These are phyloP conservation scores for Marasmius oreades DNA, from an alignment of 1,284 basidiomycete genomes.

Conservation along the genomic window DNA sequence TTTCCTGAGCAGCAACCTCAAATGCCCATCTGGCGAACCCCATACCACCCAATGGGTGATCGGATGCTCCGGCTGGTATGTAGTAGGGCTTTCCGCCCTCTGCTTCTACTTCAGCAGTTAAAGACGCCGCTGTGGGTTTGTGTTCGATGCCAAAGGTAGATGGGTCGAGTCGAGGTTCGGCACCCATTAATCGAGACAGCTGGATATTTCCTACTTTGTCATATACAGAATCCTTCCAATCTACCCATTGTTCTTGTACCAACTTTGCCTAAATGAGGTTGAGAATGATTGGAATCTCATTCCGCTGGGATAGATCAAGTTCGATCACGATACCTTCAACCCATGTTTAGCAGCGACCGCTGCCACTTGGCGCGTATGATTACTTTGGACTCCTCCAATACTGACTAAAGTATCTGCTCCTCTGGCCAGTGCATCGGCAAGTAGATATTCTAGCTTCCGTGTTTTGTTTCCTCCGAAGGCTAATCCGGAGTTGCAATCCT, in stretches of 20 bases:
- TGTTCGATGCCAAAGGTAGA: conserved; percentile 25
- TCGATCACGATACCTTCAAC: conserved; percentile 15
- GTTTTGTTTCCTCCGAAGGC: conserved; percentile 26
- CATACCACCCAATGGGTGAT: conserved; percentile 24
- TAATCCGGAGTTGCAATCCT: conserved; percentile 24
- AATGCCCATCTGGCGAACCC: conserved; percentile 24
- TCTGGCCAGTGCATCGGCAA: conserved; percentile 20
- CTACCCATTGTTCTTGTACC: conserved; percentile 26
- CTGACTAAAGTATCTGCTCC: conserved; percentile 22
- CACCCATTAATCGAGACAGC: conserved; percentile 24
- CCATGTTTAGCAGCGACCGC: conserved; percentile 25
- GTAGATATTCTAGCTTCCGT: conserved; percentile 23
- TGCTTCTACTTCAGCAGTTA: conserved; percentile 16
- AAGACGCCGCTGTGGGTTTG: conserved; percentile 20
- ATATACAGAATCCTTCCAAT: conserved; percentile 20
- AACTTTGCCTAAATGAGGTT: conserved; percentile 17
- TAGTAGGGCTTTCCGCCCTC: conserved; percentile 25
- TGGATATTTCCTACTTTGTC: conserved; percentile 24
- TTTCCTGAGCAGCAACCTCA: conserved; percentile 23
- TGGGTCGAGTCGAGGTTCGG: conserved; percentile 20
- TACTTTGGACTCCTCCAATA: conserved; percentile 25
- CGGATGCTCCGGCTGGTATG: conserved; percentile 24
- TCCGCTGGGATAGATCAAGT: not conserved
- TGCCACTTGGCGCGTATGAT: conserved; percentile 25
- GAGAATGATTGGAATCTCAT: not conserved